Percentiles rank a stretch among this genome's conserved stretches.
Conservation (phyloP, 768 basidiomycete species). For the Podaxis sp. region DNA sequence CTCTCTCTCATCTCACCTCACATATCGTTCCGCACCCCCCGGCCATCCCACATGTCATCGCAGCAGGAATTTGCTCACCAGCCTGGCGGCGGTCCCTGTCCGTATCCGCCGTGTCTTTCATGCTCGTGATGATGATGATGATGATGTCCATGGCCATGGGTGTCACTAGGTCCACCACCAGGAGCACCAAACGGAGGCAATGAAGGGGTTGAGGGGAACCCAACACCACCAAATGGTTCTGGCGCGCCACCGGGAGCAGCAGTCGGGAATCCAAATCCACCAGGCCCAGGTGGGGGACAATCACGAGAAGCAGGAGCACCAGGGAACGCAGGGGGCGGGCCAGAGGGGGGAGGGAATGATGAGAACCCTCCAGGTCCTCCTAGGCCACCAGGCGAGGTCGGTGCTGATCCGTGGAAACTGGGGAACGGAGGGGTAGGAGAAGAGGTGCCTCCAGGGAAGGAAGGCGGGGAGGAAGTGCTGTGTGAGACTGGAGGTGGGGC, state of each 20-base stretch:
- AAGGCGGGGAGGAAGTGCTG: conserved; percentile 16
- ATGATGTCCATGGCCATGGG: conserved; percentile 13
- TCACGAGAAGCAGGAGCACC: conserved; percentile 14
- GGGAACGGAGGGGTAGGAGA: conserved; percentile 14
- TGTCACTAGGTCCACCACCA: conserved; percentile 30
- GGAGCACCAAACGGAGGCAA: conserved; percentile 37
- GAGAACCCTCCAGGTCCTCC: conserved; percentile 1
- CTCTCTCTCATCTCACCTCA: not conserved
- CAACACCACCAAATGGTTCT: conserved; percentile 21
- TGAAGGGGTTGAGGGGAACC: conserved; percentile 37
- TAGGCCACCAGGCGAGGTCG: not conserved
- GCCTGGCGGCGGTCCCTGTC: not conserved
- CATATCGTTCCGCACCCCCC: no score
- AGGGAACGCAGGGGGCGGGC: conserved; percentile 19
- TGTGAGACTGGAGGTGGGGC: conserved; percentile 23
- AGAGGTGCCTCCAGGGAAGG: conserved; percentile 20
- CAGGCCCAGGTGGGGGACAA: conserved; percentile 28
- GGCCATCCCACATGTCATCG: not conserved
- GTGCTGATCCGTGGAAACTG: not conserved
- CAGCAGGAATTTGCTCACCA: not conserved
- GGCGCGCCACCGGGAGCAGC: conserved; percentile 18
- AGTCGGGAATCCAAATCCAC: conserved; percentile 16
- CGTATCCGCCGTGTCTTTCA: conserved; percentile 17
- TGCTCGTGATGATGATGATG: conserved; percentile 12
- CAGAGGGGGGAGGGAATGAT: not conserved